Conservation (phyloP, 2,329 filamentous ascomycete genomes). For the Torrubiellomyces zombiae region DNA sequence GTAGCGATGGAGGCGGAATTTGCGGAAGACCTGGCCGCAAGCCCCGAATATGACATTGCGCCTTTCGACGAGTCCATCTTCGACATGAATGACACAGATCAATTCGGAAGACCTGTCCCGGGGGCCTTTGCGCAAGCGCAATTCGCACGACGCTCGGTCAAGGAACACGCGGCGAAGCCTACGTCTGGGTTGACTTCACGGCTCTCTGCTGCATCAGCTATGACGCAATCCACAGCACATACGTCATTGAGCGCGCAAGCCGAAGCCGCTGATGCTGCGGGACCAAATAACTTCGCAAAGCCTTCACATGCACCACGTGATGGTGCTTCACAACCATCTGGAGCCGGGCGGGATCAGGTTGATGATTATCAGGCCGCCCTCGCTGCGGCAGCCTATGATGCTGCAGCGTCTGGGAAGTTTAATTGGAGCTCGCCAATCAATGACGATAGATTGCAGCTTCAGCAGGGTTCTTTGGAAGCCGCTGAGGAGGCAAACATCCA, state of each 20-base stretch:
- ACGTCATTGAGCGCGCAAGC: conserved; percentile 28
- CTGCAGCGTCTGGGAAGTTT: conserved; percentile 62
- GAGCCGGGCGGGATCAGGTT: too few relatives aligned
- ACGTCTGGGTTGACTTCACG: conserved; percentile 30
- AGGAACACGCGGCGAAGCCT: conserved; percentile 16
- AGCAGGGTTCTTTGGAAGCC: conserved; percentile 3
- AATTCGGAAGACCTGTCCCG: conserved; percentile 42
- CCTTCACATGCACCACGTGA: conserved; percentile 3
- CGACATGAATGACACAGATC: conserved; percentile 48
- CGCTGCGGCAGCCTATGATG: conserved; percentile 63
- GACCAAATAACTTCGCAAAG: background rate
- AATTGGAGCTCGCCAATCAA: conserved; percentile 35
- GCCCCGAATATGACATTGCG: conserved; percentile 29
- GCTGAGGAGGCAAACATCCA: conserved; percentile 4
- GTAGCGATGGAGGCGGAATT: conserved; percentile 30
- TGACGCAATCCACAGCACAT: conserved; percentile 31
- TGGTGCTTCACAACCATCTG: too few relatives aligned
- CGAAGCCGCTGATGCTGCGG: background rate
- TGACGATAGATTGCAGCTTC: conserved; percentile 6
- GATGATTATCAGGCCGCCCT: conserved; percentile 72
- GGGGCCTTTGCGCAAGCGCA: conserved; percentile 39
- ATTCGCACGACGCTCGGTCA: conserved; percentile 22
- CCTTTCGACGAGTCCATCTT: conserved; percentile 61
- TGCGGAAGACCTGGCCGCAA: conserved; percentile 24
- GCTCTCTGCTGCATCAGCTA: conserved; percentile 25